phyloP scores from a whole-genome alignment of 306 rosid species.

The Trifolium dubium region DNA sequence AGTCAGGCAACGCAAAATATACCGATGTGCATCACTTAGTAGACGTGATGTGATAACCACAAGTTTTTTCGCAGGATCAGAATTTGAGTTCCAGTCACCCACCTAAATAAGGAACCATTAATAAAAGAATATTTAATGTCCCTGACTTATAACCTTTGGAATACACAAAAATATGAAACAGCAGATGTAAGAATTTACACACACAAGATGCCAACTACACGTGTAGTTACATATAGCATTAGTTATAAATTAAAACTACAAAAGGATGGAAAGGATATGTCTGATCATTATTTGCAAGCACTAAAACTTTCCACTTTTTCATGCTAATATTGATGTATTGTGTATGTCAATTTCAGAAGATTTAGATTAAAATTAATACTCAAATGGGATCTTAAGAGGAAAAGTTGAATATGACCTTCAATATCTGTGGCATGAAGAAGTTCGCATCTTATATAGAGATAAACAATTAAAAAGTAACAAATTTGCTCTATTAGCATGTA shows the following conservation, averaged over 20 bases:
- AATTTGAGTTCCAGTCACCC: slow-evolving; percentile 68
- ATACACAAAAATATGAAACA: not conserved
- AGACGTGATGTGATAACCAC: slow-evolving; percentile 66
- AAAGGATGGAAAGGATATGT: slow-evolving; percentile 16
- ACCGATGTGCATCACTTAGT: slow-evolving; percentile 70
- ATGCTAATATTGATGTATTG: not conserved
- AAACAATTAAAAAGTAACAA: not conserved
- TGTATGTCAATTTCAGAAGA: not conserved
- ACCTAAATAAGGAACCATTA: slow-evolving; percentile 54
- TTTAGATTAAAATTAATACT: not conserved
- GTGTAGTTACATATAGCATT: slow-evolving; percentile 8
- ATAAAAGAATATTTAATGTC: too few species aligned
- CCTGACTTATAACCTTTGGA: too few species aligned
- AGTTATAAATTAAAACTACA: not conserved
- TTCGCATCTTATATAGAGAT: not conserved
- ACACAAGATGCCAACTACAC: slow-evolving; percentile 11
- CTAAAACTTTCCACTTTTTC: not conserved
- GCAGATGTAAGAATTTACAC: not conserved
- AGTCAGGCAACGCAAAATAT: slow-evolving; percentile 82
- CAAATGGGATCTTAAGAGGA: not conserved
- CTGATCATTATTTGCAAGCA: not conserved
- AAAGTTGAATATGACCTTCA: not conserved
- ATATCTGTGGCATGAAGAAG: not conserved
- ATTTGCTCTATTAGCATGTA: not conserved
- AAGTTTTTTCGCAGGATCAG: slow-evolving; percentile 60